Conservation (phyloP, 305 asterid genomes). For the Fraxinus angustifolia region DNA sequence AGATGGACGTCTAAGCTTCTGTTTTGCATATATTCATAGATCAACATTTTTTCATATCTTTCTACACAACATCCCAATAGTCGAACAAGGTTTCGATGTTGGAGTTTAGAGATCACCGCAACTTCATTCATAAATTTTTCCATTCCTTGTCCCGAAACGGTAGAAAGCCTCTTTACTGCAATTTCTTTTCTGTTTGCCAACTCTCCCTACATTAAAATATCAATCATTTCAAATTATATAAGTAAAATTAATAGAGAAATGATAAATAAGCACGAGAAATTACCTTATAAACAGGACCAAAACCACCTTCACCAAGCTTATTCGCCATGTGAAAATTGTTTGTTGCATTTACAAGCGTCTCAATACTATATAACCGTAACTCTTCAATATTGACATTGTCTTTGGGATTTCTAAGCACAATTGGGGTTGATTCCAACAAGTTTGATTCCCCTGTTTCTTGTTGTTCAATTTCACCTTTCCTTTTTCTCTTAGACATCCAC, state of each 20-base stretch:
- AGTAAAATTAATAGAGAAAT: not conserved
- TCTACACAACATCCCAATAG: constrained; percentile 23
- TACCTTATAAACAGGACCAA: constrained; percentile 26
- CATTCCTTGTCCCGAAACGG: constrained; percentile 24
- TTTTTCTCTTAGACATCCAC: constrained; percentile 21
- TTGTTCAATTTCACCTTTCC: not conserved
- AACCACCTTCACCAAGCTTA: constrained; percentile 30
- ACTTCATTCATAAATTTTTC: constrained; percentile 24
- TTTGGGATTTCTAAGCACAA: not conserved
- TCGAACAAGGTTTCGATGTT: constrained; percentile 26
- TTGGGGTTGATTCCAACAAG: not conserved
- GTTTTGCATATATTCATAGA: constrained; percentile 27
- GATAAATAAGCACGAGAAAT: not conserved
- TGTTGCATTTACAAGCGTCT: constrained; percentile 15
- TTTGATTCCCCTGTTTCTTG: not conserved
- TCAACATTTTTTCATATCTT: constrained; percentile 18
- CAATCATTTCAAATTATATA: not conserved
- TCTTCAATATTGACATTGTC: constrained; percentile 11
- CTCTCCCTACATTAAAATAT: not conserved
- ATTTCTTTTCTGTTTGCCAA: not conserved
- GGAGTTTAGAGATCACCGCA: constrained; percentile 23
- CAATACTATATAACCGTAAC: constrained; percentile 13
- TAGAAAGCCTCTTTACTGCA: constrained; percentile 16
- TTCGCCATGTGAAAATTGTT: constrained; percentile 4
- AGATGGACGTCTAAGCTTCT: constrained; percentile 21